A percentile compares a stretch with the other conserved stretches of the same genome.
phyloP scores from a whole-genome alignment of 2,329 filamentous ascomycete species.

The Exophiala sp. region DNA sequence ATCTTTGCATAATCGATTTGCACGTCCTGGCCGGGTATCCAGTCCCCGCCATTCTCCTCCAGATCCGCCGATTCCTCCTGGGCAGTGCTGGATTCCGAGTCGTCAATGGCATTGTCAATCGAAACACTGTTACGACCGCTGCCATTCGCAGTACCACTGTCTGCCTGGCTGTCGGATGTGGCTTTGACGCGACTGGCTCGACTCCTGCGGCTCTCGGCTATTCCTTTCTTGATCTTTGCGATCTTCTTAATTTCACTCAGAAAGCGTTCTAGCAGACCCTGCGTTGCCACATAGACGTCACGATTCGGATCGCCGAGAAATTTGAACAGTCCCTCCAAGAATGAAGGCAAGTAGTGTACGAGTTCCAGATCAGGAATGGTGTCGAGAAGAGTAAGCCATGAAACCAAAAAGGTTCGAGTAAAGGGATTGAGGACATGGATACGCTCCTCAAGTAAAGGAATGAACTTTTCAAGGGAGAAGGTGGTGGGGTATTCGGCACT shows the following conservation, averaged over 20 bases:
- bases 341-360: constrained; percentile 85
- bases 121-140: constrained; percentile 21
- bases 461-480: constrained; percentile 85
- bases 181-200: constrained; percentile 40
- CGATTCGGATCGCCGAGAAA: constrained; percentile 87
- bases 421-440: constrained; percentile 94
- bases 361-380: constrained; percentile 95
- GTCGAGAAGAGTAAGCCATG: constrained; percentile 90
- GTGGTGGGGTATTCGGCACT: constrained; percentile 64
- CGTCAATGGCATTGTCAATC: constrained; percentile 31
- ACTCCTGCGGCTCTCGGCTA: constrained; percentile 74
- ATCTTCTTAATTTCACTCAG: constrained; percentile 92
- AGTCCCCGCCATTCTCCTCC: constrained; percentile 73
- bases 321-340: constrained; percentile 79
- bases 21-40: constrained; percentile 95
- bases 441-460: constrained; percentile 86
- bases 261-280: constrained; percentile 82
- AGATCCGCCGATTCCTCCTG: constrained; percentile 55
- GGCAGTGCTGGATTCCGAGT: constrained; percentile 42
- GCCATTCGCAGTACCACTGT: constrained; percentile 29
- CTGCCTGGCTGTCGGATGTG: constrained; percentile 27
- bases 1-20: constrained; percentile 90
- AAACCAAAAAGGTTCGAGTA: constrained; percentile 88
- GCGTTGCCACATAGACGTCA: constrained; percentile 92
- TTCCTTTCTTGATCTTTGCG: constrained; percentile 82